Evolutionary conservation across 1,284 basidiomycete species (phyloP).

Genomic region (Pseudozyma thailandica): DNA sequence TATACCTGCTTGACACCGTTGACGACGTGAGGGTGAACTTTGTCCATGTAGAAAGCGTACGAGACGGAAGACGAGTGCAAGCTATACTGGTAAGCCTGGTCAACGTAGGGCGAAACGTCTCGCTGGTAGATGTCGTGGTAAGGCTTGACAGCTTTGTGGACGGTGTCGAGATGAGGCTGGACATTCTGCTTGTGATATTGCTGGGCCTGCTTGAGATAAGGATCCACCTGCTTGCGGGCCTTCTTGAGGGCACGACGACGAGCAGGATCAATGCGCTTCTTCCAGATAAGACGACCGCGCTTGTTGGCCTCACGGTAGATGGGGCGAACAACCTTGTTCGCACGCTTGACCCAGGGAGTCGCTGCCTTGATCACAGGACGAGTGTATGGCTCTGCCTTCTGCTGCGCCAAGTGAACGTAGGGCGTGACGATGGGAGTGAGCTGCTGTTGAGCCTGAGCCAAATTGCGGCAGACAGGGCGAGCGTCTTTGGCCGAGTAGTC

Average conservation of each 20-base stretch:
- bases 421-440: slow-evolving; percentile 55
- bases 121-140: slow-evolving; percentile 64
- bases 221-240: slow-evolving; percentile 49
- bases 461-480: slow-evolving; percentile 57
- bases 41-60: slow-evolving; percentile 57
- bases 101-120: slow-evolving; percentile 64
- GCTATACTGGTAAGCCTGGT: slow-evolving; percentile 48
- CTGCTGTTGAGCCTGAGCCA: slow-evolving; percentile 56
- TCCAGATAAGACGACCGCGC: slow-evolving; percentile 52
- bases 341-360: slow-evolving; percentile 41
- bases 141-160: slow-evolving; percentile 55
- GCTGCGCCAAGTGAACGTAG: slow-evolving; percentile 36
- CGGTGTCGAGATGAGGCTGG: slow-evolving; percentile 58
- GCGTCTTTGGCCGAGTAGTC: slow-evolving; percentile 55
- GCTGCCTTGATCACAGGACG: slow-evolving; percentile 50
- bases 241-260: slow-evolving; percentile 52
- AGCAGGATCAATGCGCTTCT: slow-evolving; percentile 58
- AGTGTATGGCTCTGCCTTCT: slow-evolving; percentile 57
- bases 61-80: slow-evolving; percentile 39
- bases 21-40: slow-evolving; percentile 60
- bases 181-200: slow-evolving; percentile 60
- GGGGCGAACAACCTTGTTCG: slow-evolving; percentile 49
- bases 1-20: slow-evolving; percentile 39
- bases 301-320: slow-evolving; percentile 43
- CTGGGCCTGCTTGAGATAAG: slow-evolving; percentile 51